Evolutionary conservation across 2,329 filamentous ascomycete genomes (phyloP), one percentile per base, ranked within the genome.

Genomic region (Xylariaceae sp.): DNA sequence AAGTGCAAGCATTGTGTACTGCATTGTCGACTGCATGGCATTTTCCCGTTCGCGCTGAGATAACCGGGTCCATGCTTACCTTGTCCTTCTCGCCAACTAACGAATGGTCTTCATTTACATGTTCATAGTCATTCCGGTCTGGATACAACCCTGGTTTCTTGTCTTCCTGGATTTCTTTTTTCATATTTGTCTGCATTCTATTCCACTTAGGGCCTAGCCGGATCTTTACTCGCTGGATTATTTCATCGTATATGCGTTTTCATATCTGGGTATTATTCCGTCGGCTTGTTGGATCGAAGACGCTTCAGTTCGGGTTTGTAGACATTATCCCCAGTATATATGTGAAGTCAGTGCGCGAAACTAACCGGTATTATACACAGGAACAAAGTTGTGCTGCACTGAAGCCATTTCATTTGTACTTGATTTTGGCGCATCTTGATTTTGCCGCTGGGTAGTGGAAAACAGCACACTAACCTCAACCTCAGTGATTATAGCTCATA

Each of bases 341-440:
- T 26, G 49, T 47, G 46, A 37, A 37, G 12, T 44, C 48, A 46
- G 60, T 59, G 42, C 48, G 52, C 51, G 55, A 53, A 54, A 72
- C 75, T 78, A 74, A 78, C 69, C 67, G 60, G 40, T 52, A 23
- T 58, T 50, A 53, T 52, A 41, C 42, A 64, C 69, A 84, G 81
- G 75, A 74, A 78, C 82, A 84, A 83, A 84, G 82, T 81, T 85
- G 82, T 79, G 67, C 73, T 73, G 75, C 67, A 72, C 70, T 74
- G 68, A 71, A 59, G 62, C 52, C 48, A 59, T 69, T 67, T 70
- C 67, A 58, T 71, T 70, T 68, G 65, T 65, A 65, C 65, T 65
- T 67, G 66, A 63, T 70, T 69, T 61, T 65, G 69, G 67, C 63
- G 59, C 60, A 64, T 60, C 62, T 67, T 63, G 59, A 61, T 68